Evolutionary conservation across 2,329 filamentous ascomycete species (phyloP).

Genomic region (Pseudogymnoascus verrucosus): DNA sequence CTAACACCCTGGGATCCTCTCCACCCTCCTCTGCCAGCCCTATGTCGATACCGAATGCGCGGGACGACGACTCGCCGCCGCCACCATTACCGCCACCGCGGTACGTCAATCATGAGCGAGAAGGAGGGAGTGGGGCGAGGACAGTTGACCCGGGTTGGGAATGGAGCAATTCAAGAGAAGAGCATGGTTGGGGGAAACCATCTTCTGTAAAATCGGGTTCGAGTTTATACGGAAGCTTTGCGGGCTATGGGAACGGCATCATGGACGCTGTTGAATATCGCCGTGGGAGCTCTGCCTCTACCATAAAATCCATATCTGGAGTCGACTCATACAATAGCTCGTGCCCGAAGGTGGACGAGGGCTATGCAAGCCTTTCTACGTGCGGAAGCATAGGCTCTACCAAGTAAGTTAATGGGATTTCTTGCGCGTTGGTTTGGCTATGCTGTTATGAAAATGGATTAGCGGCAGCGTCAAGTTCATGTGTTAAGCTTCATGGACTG

Average conservation of each 20-base stretch:
- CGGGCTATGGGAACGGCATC: slow-evolving; percentile 22
- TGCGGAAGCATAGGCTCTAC: slow-evolving; percentile 26
- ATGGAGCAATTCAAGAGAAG: slow-evolving; percentile 48
- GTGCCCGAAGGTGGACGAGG: slow-evolving; percentile 27
- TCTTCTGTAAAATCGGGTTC: slow-evolving; percentile 41
- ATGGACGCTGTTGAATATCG: slow-evolving; percentile 23
- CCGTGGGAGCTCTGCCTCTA: slow-evolving; percentile 32
- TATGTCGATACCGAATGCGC: slow-evolving; percentile 55
- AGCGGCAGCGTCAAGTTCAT: background rate
- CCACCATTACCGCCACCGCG: slow-evolving; percentile 58
- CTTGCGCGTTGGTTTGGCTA: background rate
- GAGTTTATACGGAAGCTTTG: slow-evolving; percentile 40
- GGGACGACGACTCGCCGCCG: slow-evolving; percentile 38
- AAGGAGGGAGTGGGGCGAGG: slow-evolving; percentile 12
- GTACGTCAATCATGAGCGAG: slow-evolving; percentile 45
- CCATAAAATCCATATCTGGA: slow-evolving; percentile 39
- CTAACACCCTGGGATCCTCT: slow-evolving; percentile 27
- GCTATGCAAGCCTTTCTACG: slow-evolving; percentile 28
- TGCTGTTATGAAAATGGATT: background rate
- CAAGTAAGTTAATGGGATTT: slow-evolving; percentile 21
- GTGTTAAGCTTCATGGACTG: background rate
- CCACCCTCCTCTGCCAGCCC: slow-evolving; percentile 38
- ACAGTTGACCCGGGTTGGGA: slow-evolving; percentile 51
- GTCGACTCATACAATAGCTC: slow-evolving; percentile 28
- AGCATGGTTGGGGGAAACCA: slow-evolving; percentile 36